phyloP scores from a whole-genome alignment of 139 green algal species.

The Pleodorina starrii region DNA sequence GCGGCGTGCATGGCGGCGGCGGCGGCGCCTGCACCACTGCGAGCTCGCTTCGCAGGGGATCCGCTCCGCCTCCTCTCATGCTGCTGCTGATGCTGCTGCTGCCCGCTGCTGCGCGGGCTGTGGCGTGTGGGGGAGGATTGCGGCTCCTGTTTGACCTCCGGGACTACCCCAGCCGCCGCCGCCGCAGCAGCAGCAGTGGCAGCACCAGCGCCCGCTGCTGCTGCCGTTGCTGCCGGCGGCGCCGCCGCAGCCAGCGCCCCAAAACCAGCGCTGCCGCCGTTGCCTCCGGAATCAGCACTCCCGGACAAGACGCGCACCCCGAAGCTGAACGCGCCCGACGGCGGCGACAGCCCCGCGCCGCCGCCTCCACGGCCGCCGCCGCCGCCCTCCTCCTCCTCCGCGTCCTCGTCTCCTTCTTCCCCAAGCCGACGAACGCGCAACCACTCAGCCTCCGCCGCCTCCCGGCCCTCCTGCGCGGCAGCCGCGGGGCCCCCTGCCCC shows the following conservation, averaged over 20 bases:
- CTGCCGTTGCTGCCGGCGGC: background rate
- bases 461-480: background rate
- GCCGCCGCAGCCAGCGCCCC: too few species aligned
- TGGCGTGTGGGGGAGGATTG: background rate
- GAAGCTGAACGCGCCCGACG: conserved; percentile 4
- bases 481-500: background rate
- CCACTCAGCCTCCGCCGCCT: background rate
- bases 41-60: background rate
- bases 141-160: background rate
- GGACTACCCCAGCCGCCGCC: background rate
- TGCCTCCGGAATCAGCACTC: background rate
- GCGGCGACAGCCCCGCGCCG: background rate
- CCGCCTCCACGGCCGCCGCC: background rate
- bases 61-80: background rate
- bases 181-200: background rate
- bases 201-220: background rate
- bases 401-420: background rate
- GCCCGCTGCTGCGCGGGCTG: background rate
- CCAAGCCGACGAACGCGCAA: background rate
- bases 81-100: background rate
- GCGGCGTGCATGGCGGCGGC: background rate
- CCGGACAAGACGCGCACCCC: background rate
- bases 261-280: background rate
- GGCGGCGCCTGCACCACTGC: background rate
- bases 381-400: background rate